Conservation (phyloP, 1,284 basidiomycete species). For the Singerocomus inundabilis region DNA sequence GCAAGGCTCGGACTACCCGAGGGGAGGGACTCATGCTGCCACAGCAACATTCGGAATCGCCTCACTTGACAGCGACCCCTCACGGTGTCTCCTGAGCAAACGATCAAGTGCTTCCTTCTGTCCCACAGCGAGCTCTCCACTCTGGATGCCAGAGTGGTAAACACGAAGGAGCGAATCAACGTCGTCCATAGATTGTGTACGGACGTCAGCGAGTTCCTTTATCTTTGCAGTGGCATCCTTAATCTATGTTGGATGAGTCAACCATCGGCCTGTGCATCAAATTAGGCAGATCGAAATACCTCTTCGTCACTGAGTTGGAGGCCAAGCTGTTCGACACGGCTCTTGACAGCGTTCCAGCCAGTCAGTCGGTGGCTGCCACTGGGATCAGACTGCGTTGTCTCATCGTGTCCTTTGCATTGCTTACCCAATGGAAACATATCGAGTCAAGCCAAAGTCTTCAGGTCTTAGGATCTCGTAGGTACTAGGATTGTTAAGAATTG, state of each 20-base stretch:
- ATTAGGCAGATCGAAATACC: conserved; percentile 39
- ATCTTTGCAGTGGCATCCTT: conserved; percentile 99
- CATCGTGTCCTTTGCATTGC: conserved; percentile 17
- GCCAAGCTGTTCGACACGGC: conserved; percentile 95
- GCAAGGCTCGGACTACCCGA: neutral
- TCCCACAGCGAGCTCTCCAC: conserved; percentile 83
- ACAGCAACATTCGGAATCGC: neutral
- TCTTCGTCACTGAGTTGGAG: conserved; percentile 84
- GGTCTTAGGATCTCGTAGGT: conserved; percentile 99
- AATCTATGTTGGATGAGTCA: conserved; percentile 47
- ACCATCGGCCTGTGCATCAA: neutral
- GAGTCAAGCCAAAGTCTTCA: conserved; percentile 96
- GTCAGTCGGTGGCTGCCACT: conserved; percentile 80
- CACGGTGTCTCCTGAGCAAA: conserved; percentile 73
- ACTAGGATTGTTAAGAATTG: conserved; percentile 98
- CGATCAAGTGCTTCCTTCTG: conserved; percentile 86
- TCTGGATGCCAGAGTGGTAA: conserved; percentile 88
- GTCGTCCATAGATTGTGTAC: conserved; percentile 98
- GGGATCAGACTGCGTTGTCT: conserved; percentile 8
- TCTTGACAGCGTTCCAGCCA: conserved; percentile 99
- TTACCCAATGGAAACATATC: conserved; percentile 96
- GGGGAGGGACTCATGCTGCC: conserved; percentile 8
- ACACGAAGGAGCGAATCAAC: conserved; percentile 96
- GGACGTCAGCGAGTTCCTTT: conserved; percentile 98
- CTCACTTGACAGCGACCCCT: conserved; percentile 30